Evolutionary conservation across 169 alveolate species (phyloP).

Genomic region (Plasmodium ovale): DNA sequence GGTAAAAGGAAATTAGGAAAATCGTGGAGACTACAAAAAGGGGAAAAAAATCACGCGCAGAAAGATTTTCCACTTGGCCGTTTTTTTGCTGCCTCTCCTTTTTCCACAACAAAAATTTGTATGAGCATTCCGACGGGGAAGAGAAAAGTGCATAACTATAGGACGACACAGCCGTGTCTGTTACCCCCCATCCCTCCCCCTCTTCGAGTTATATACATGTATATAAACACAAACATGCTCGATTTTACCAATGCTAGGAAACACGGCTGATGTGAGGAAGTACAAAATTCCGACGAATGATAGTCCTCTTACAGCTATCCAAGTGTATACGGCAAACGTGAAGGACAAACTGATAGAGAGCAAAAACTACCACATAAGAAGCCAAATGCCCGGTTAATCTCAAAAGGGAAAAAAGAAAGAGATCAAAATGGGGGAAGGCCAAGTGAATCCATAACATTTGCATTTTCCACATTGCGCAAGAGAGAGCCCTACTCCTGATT

Average conservation of each 20-base stretch:
- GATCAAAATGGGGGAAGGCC: background rate
- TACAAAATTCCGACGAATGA: conserved; percentile 2
- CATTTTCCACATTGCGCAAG: too few relatives aligned
- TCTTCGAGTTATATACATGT: background rate
- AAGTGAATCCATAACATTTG: too few relatives aligned
- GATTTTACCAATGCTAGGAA: too few relatives aligned
- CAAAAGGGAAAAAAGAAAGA: background rate
- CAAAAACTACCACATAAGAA: conserved; percentile 10
- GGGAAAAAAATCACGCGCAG: background rate
- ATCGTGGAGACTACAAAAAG: background rate
- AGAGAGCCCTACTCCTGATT: too few relatives aligned
- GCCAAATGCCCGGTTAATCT: conserved; percentile 15
- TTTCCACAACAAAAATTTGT: too few relatives aligned
- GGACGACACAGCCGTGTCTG: background rate
- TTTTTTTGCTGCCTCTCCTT: too few relatives aligned
- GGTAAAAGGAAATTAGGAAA: background rate
- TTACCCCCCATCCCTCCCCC: background rate
- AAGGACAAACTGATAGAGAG: conserved; percentile 10
- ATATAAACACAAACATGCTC: background rate
- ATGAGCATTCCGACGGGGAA: too few relatives aligned
- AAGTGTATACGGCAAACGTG: conserved; percentile 4
- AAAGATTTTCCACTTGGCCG: too few relatives aligned
- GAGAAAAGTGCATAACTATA: too few relatives aligned
- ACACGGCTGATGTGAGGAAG: background rate
- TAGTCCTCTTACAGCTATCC: background rate